These are phyloP conservation scores for Leptographium galeiforme DNA, from an alignment of 2,329 filamentous ascomycete genomes.

Conservation along the genomic window DNA sequence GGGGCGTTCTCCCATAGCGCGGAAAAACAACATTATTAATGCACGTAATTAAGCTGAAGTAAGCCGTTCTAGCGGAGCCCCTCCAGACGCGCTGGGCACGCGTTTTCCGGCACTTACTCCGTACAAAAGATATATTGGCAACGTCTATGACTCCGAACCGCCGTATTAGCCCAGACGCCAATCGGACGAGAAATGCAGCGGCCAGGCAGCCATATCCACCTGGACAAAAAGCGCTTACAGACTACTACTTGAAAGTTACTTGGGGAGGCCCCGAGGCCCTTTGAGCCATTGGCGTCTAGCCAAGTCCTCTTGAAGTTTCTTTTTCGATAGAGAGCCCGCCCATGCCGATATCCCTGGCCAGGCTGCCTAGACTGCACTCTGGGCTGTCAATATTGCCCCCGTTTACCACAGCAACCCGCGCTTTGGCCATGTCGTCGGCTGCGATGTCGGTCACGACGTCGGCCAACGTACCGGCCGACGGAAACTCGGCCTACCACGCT, in stretches of 20 bases:
- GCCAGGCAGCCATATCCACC: conserved; percentile 1
- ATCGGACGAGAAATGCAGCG: not conserved
- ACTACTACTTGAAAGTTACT: no score
- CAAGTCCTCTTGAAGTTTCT: not conserved
- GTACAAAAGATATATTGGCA: no score
- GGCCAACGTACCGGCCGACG: conserved; percentile 5
- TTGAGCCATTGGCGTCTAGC: not conserved
- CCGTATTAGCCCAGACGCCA: not conserved
- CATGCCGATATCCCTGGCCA: conserved; percentile 7
- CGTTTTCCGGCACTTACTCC: no score
- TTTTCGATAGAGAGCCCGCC: not conserved
- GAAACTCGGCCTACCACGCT: conserved; percentile 24
- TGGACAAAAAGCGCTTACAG: not conserved
- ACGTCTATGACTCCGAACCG: not conserved
- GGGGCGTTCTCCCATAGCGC: conserved; percentile 1
- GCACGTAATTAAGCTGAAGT: not conserved
- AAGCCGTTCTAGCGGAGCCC: not conserved
- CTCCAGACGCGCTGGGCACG: conserved; percentile 2
- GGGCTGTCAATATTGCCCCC: not conserved
- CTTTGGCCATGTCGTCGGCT: conserved; percentile 10
- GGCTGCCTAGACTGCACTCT: conserved; percentile 2
- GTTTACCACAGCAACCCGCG: conserved; percentile 4
- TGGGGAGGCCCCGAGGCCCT: not conserved
- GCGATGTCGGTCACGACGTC: conserved; percentile 7
- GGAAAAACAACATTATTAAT: conserved; percentile 5